Evolutionary conservation across 371 early-diverging fungal genomes (phyloP).

Genomic region (Encephalitozoon hellem): DNA sequence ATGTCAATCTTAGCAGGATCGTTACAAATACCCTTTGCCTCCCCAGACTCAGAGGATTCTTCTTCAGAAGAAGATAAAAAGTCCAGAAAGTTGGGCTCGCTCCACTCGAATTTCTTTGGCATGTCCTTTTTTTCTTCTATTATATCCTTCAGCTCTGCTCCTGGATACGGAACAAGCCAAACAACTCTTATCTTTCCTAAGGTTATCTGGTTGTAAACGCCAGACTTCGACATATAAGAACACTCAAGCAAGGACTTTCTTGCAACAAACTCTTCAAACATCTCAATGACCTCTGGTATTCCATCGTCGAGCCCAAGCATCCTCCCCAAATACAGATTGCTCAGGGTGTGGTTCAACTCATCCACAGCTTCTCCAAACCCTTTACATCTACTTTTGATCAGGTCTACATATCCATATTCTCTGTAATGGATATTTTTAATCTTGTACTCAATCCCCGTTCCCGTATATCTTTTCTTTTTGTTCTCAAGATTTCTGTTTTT

Average conservation of each 20-base stretch:
- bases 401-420: slow-evolving; percentile 31
- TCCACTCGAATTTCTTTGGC: neutral
- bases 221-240: slow-evolving; percentile 39
- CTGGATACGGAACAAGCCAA: slow-evolving; percentile 42
- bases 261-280: slow-evolving; percentile 41
- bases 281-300: slow-evolving; percentile 1
- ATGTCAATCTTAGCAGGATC: slow-evolving; percentile 36
- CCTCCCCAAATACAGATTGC: slow-evolving; percentile 20
- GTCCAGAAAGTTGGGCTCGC: slow-evolving; percentile 15
- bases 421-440: slow-evolving; percentile 4
- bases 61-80: slow-evolving; percentile 11
- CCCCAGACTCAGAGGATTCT: neutral
- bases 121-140: slow-evolving; percentile 37
- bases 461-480: slow-evolving; percentile 18
- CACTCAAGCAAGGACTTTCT: slow-evolving; percentile 18
- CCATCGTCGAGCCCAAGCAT: slow-evolving; percentile 19
- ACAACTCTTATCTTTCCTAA: slow-evolving; percentile 36
- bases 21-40: neutral
- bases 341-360: slow-evolving; percentile 34
- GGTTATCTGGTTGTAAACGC: slow-evolving; percentile 35
- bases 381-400: slow-evolving; percentile 38
- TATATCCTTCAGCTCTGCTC: slow-evolving; percentile 14
- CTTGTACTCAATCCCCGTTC: neutral
- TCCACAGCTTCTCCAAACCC: slow-evolving; percentile 39
- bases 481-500: slow-evolving; percentile 12